These are phyloP conservation scores for Ophiostoma piceae DNA, from an alignment of 2,329 filamentous ascomycete genomes.

Conservation along the genomic window DNA sequence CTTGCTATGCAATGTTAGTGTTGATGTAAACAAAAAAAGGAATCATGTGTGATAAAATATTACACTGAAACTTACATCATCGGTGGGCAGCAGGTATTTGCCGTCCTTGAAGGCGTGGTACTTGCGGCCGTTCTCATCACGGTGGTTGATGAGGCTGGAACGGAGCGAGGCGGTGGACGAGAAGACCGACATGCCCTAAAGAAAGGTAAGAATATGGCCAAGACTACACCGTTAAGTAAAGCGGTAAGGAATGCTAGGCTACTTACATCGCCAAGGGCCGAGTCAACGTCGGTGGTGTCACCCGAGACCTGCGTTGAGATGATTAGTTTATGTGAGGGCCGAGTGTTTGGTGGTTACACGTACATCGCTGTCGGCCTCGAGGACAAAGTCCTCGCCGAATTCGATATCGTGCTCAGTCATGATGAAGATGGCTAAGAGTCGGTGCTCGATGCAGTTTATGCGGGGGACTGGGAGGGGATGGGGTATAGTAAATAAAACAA, in stretches of 20 bases:
- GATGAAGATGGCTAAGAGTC: not conserved
- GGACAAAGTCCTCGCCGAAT: constrained; percentile 14
- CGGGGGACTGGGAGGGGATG: not conserved
- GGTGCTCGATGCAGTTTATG: not conserved
- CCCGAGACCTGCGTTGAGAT: not conserved
- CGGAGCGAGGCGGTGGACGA: constrained; percentile 35
- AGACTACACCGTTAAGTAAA: too few species aligned
- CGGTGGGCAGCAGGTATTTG: constrained; percentile 38
- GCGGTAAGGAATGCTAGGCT: constrained; percentile 18
- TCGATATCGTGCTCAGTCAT: constrained; percentile 18
- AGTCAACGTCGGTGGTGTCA: constrained; percentile 28
- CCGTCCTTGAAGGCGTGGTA: constrained; percentile 39
- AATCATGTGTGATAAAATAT: too few species aligned
- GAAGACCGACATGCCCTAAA: constrained; percentile 32
- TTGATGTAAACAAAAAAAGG: too few species aligned
- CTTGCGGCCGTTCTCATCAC: constrained; percentile 37
- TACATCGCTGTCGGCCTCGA: constrained; percentile 22
- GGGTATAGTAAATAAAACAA: not conserved
- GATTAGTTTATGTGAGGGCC: not conserved
- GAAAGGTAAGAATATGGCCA: not conserved
- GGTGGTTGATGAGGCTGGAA: constrained; percentile 32
- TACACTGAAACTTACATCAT: constrained; percentile 31
- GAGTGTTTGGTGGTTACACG: not conserved
- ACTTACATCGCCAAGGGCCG: constrained; percentile 33
- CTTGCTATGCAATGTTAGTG: constrained; percentile 29